Evolutionary conservation across 805 yeast genomes (phyloP).

Genomic region (Candida odintsovae): DNA sequence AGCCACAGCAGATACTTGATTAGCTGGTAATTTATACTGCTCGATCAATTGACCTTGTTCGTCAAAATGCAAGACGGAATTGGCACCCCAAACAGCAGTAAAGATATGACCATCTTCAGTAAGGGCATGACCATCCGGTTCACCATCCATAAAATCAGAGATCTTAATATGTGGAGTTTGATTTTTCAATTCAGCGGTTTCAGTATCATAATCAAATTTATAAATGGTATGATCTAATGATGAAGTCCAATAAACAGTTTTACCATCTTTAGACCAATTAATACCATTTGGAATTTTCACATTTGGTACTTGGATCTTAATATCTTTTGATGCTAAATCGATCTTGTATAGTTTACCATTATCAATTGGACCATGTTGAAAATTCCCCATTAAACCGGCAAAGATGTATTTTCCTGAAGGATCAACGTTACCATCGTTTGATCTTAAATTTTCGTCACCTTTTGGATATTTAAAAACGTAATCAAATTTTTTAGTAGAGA

Average conservation of each 20-base stretch:
- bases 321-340: constrained; percentile 26
- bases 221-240: constrained; percentile 42
- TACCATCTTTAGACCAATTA: constrained; percentile 42
- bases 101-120: constrained; percentile 47
- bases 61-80: constrained; percentile 49
- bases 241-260: constrained; percentile 47
- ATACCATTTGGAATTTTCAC: constrained; percentile 62
- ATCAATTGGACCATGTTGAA: constrained; percentile 29
- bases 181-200: constrained; percentile 31
- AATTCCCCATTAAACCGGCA: constrained; percentile 76
- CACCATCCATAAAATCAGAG: constrained; percentile 35
- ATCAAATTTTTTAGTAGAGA: constrained; percentile 33
- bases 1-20: constrained; percentile 58
- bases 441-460: constrained; percentile 37
- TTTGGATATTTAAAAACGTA: constrained; percentile 32
- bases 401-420: constrained; percentile 64
- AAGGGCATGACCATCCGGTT: constrained; percentile 78
- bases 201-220: constrained; percentile 38
- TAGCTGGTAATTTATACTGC: constrained; percentile 51
- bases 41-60: constrained; percentile 43
- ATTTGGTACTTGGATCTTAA: constrained; percentile 30
- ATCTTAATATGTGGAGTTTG: constrained; percentile 35
- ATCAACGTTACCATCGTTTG: constrained; percentile 82
- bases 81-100: constrained; percentile 62
- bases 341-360: constrained; percentile 53